Percentiles rank a stretch among this genome's conserved stretches.
These are phyloP conservation scores for Metrosideros polymorpha DNA, from an alignment of 441 rosid species.

Conservation along the genomic window DNA sequence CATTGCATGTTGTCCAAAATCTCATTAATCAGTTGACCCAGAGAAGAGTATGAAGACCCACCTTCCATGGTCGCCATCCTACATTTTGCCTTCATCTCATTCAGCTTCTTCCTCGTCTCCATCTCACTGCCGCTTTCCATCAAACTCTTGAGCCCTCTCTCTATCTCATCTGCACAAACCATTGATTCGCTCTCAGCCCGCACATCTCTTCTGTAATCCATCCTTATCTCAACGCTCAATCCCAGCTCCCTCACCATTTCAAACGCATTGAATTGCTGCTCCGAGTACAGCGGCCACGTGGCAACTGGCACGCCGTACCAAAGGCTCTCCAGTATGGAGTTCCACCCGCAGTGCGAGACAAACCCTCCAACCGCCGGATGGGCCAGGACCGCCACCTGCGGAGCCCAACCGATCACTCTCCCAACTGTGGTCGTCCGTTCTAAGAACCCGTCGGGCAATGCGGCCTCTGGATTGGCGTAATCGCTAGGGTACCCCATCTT, in stretches of 20 bases:
- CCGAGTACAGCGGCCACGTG: conserved; percentile 52
- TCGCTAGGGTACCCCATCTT: not conserved
- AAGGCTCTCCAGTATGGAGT: conserved; percentile 42
- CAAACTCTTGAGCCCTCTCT: not conserved
- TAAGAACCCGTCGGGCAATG: conserved; percentile 33
- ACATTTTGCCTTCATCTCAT: not conserved
- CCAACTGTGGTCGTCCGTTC: conserved; percentile 25
- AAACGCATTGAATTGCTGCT: conserved; percentile 59
- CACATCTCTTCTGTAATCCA: conserved; percentile 29
- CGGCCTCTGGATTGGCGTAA: conserved; percentile 4
- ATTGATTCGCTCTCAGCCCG: not conserved
- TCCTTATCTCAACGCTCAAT: conserved; percentile 29
- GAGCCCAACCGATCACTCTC: conserved; percentile 50
- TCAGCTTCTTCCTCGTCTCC: not conserved
- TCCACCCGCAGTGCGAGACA: conserved; percentile 62
- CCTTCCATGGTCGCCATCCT: not conserved
- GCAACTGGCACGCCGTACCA: conserved; percentile 48
- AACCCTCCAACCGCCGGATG: conserved; percentile 42
- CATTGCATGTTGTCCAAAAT: not conserved
- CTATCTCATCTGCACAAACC: not conserved
- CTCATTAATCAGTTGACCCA: not conserved
- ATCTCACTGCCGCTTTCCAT: not conserved
- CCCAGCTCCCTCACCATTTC: conserved; percentile 29
- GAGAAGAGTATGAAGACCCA: not conserved
- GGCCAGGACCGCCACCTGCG: conserved; percentile 25